Conservation (phyloP, 495 filamentous ascomycete species). For the Hypoxylon rickii region DNA sequence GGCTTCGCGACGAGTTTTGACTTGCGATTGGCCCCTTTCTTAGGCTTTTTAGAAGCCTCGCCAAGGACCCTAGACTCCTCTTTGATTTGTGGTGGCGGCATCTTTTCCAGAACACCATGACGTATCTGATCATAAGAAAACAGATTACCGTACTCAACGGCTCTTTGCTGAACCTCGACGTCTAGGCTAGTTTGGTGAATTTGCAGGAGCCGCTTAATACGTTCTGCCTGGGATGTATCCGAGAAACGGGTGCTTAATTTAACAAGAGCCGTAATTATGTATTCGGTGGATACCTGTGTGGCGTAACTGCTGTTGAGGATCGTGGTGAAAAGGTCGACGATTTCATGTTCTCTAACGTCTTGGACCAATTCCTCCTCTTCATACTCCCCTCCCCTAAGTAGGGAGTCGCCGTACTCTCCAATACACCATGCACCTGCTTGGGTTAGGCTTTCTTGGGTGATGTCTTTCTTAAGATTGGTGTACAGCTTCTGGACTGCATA, state of each 20-base stretch:
- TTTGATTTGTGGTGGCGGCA: slow-evolving; percentile 95
- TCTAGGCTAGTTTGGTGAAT: slow-evolving; percentile 80
- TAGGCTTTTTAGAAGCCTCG: slow-evolving; percentile 80
- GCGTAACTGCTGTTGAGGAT: slow-evolving; percentile 94
- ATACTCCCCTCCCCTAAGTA: slow-evolving; percentile 86
- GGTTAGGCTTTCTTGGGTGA: slow-evolving; percentile 93
- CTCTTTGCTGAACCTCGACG: slow-evolving; percentile 92
- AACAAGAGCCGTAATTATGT: slow-evolving; percentile 92
- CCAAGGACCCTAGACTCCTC: slow-evolving; percentile 89
- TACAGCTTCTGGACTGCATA: slow-evolving; percentile 97
- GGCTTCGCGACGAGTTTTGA: slow-evolving; percentile 74
- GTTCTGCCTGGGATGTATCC: slow-evolving; percentile 80
- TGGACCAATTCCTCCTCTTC: slow-evolving; percentile 93
- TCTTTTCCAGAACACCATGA: slow-evolving; percentile 89
- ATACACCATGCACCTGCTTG: slow-evolving; percentile 97
- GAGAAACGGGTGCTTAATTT: slow-evolving; percentile 91
- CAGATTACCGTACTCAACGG: slow-evolving; percentile 92
- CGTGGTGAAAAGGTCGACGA: slow-evolving; percentile 86
- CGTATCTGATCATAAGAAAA: slow-evolving; percentile 89
- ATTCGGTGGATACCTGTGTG: slow-evolving; percentile 86
- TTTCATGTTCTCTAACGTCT: slow-evolving; percentile 86
- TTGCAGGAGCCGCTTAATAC: slow-evolving; percentile 76
- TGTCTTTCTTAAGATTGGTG: slow-evolving; percentile 85
- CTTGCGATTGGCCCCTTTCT: slow-evolving; percentile 74
- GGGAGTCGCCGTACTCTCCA: slow-evolving; percentile 91